Conservation (phyloP, 345 rosid species). For the Gossypioides kirkii region DNA sequence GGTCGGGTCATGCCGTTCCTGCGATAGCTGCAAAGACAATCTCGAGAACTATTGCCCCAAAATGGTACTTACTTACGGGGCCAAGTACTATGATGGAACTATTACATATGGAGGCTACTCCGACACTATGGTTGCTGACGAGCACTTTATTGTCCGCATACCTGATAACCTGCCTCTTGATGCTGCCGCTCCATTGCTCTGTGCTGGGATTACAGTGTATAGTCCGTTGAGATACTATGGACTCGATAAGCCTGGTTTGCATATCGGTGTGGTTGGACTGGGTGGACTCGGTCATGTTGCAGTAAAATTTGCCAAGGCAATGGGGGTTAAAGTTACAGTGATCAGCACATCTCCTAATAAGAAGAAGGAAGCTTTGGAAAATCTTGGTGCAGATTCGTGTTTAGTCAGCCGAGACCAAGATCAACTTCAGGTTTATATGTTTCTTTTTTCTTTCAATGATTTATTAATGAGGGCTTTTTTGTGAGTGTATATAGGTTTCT, state of each 20-base stretch:
- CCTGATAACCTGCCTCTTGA: slow-evolving; percentile 52
- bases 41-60: slow-evolving; percentile 54
- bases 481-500: not conserved
- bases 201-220: slow-evolving; percentile 70
- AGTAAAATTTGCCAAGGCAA: slow-evolving; percentile 46
- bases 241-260: slow-evolving; percentile 29
- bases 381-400: slow-evolving; percentile 41
- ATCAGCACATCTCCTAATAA: slow-evolving; percentile 47
- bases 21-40: slow-evolving; percentile 37
- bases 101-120: slow-evolving; percentile 56
- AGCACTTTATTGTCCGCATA: slow-evolving; percentile 43
- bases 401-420: slow-evolving; percentile 31
- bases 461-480: not conserved
- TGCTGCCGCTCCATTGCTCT: slow-evolving; percentile 52
- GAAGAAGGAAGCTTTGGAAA: slow-evolving; percentile 36
- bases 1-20: slow-evolving; percentile 44
- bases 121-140: slow-evolving; percentile 43
- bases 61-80: slow-evolving; percentile 28
- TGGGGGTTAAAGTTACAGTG: slow-evolving; percentile 40
- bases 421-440: slow-evolving; percentile 21
- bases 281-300: slow-evolving; percentile 54
- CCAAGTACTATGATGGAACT: slow-evolving; percentile 35
- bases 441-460: not conserved
- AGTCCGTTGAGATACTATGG: slow-evolving; percentile 56
- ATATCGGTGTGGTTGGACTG: slow-evolving; percentile 39